Percentiles rank a stretch among this genome's conserved stretches.
Evolutionary conservation across 495 filamentous ascomycete species (phyloP).

Genomic region (Copromyces sp.): DNA sequence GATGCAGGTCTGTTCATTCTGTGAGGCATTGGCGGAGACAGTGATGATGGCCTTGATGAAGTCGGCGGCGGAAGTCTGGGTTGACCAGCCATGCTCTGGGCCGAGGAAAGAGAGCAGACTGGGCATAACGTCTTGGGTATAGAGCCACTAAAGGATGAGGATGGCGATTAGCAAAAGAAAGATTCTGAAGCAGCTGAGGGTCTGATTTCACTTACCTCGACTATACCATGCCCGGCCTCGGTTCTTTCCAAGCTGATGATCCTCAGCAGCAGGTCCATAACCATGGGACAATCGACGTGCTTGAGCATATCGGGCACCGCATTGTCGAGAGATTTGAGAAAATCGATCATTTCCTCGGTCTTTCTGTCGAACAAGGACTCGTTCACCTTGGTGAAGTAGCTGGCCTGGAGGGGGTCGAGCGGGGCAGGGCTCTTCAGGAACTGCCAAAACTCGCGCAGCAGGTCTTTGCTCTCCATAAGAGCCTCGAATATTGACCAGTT

Average conservation of each 20-base stretch:
- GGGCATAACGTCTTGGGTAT: slow-evolving; percentile 82
- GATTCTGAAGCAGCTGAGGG: slow-evolving; percentile 2
- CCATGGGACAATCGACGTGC: slow-evolving; percentile 95
- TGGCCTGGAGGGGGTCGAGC: slow-evolving; percentile 83
- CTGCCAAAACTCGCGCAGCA: slow-evolving; percentile 78
- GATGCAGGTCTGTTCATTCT: slow-evolving; percentile 95
- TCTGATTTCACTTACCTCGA: slow-evolving; percentile 57
- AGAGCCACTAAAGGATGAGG: slow-evolving; percentile 63
- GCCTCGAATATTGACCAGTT: slow-evolving; percentile 94
- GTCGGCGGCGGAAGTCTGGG: slow-evolving; percentile 93
- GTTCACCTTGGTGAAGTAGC: slow-evolving; percentile 98
- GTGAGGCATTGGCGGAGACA: slow-evolving; percentile 94
- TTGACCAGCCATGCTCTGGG: slow-evolving; percentile 67
- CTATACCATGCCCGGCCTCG: slow-evolving; percentile 84
- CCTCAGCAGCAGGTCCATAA: slow-evolving; percentile 96
- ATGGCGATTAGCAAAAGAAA: neutral
- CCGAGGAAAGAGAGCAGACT: slow-evolving; percentile 79
- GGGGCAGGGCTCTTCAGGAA: slow-evolving; percentile 73
- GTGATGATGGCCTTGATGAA: slow-evolving; percentile 99
- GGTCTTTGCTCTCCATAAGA: slow-evolving; percentile 69
- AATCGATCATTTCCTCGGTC: slow-evolving; percentile 87
- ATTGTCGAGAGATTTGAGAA: slow-evolving; percentile 72
- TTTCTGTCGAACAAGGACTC: slow-evolving; percentile 94
- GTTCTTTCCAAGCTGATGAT: slow-evolving; percentile 94
- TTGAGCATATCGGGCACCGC: slow-evolving; percentile 77